A percentile compares a stretch with the other conserved stretches of the same genome.
Evolutionary conservation across 164 flowering plant species (phyloP).

Genomic region (Aristolochia contorta): DNA sequence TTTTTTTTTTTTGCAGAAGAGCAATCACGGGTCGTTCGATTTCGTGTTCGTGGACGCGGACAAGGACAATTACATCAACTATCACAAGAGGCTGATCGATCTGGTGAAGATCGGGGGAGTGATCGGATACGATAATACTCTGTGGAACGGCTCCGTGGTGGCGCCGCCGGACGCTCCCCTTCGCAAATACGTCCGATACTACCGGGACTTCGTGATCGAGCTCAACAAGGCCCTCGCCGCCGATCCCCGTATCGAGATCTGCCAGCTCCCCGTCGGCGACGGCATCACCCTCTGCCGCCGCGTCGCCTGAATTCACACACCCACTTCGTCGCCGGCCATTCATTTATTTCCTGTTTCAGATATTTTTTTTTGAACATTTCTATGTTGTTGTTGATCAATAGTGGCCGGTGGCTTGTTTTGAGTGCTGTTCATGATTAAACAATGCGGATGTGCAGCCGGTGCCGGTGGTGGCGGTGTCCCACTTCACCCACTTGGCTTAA

Average conservation of each 20-base stretch:
- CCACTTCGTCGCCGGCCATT: no score
- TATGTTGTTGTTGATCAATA: no score
- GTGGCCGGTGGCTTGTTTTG: no score
- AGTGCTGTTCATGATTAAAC: no score
- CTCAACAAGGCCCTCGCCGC: constrained; percentile 89
- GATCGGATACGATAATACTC: constrained; percentile 96
- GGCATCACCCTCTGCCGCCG: constrained; percentile 96
- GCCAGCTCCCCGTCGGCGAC: constrained; percentile 94
- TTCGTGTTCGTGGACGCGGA: constrained; percentile 98
- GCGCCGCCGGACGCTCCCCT: constrained; percentile 87
- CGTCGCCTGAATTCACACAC: constrained; percentile 30
- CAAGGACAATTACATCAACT: constrained; percentile 91
- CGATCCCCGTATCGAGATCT: constrained; percentile 89
- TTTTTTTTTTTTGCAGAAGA: constrained; percentile 31
- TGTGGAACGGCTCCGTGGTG: constrained; percentile 94
- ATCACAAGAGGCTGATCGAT: constrained; percentile 86
- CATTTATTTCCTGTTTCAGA: no score
- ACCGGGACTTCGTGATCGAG: constrained; percentile 86
- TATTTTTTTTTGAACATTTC: no score
- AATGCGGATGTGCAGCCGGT: no score
- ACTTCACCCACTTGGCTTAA: no score
- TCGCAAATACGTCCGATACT: constrained; percentile 80
- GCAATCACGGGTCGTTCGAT: constrained; percentile 67
- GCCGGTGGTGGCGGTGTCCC: no score
- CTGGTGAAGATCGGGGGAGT: constrained; percentile 85